Evolutionary conservation across 129 eudicot species (phyloP).

Genomic region (Saposhnikovia divaricata): DNA sequence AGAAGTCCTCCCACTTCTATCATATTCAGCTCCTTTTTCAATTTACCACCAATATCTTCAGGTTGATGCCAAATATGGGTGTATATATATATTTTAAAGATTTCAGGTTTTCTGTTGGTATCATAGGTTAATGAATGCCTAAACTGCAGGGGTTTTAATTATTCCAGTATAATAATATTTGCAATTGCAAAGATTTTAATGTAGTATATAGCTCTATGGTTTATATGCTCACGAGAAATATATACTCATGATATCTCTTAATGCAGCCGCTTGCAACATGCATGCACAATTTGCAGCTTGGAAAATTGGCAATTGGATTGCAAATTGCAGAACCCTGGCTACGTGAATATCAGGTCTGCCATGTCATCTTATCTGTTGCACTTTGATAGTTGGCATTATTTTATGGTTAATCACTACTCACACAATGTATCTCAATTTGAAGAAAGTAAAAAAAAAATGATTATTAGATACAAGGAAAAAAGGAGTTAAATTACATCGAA

Average conservation of each 20-base stretch:
- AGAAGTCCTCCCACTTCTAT: constrained; percentile 68
- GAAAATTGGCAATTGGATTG: constrained; percentile 78
- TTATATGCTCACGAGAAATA: neutral
- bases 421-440: neutral
- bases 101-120: neutral
- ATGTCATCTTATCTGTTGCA: constrained; percentile 2
- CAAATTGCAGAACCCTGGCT: constrained; percentile 95
- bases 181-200: neutral
- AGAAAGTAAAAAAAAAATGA: neutral
- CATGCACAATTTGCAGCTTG: constrained; percentile 84
- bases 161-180: neutral
- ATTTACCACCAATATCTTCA: constrained; percentile 86
- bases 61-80: constrained; percentile 26
- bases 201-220: neutral
- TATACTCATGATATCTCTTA: neutral
- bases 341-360: constrained; percentile 89
- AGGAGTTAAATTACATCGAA: neutral
- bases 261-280: constrained; percentile 91
- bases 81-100: too few relatives aligned
- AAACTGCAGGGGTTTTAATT: neutral
- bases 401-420: neutral
- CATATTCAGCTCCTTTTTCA: constrained; percentile 87
- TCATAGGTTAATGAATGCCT: neutral
- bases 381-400: neutral
- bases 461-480: neutral